A percentile compares a stretch with the other conserved stretches of the same genome.
phyloP scores from a whole-genome alignment of 345 rosid species.

The Eutrema japonicum region DNA sequence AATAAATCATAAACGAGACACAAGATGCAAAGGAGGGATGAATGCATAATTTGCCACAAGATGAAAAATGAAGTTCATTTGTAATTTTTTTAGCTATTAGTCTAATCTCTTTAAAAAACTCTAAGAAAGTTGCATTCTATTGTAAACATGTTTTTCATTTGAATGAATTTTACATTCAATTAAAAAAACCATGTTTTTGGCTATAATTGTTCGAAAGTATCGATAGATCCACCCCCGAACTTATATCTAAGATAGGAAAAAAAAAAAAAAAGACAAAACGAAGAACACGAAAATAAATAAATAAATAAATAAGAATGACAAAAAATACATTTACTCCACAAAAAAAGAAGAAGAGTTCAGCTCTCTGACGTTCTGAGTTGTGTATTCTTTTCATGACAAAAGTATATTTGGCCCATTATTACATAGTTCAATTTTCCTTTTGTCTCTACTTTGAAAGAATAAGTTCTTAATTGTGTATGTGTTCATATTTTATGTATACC shows the following conservation, averaged over 20 bases:
- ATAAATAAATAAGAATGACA: constrained; percentile 7
- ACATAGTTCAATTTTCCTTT: constrained; percentile 33
- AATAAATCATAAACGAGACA: too few species aligned
- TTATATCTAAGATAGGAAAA: neutral
- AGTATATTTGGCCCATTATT: constrained; percentile 33
- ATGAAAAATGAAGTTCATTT: too few species aligned
- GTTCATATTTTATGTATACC: constrained; percentile 3
- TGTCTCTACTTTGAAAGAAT: constrained; percentile 39
- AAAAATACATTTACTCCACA: constrained; percentile 18
- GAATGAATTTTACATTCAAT: too few species aligned
- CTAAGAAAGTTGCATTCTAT: too few species aligned
- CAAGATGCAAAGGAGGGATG: too few species aligned
- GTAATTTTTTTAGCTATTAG: too few species aligned
- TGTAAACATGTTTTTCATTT: too few species aligned
- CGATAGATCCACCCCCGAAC: neutral
- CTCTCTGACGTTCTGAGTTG: constrained; percentile 23
- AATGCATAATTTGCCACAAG: too few species aligned
- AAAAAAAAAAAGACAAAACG: neutral
- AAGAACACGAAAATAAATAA: constrained; percentile 5
- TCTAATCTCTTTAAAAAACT: too few species aligned
- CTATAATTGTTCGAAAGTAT: neutral
- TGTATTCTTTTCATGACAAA: constrained; percentile 38
- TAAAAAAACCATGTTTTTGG: neutral
- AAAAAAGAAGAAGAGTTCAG: constrained; percentile 27
- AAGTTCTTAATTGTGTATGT: constrained; percentile 3